These are phyloP conservation scores for Rhizopogon hawkerae DNA, from an alignment of 1,284 basidiomycete genomes.

Conservation along the genomic window DNA sequence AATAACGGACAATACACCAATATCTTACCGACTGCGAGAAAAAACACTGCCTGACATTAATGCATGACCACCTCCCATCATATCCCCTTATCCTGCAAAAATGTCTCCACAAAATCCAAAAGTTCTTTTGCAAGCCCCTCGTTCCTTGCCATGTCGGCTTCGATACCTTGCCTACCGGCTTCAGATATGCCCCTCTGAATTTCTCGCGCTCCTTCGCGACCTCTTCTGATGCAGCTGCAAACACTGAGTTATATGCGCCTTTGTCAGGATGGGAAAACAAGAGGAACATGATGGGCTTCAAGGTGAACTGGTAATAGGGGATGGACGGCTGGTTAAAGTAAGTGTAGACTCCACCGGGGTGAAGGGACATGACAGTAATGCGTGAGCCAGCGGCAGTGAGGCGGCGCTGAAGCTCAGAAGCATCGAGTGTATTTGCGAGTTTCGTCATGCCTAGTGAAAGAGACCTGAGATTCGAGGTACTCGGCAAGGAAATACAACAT, in stretches of 20 bases:
- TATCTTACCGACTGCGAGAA: too few species aligned
- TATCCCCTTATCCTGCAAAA: conserved; percentile 17
- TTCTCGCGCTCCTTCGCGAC: conserved; percentile 29
- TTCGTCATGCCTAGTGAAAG: conserved; percentile 30
- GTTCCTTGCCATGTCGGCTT: conserved; percentile 17
- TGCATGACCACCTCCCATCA: conserved; percentile 3
- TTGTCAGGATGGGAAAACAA: conserved; percentile 31
- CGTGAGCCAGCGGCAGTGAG: conserved; percentile 22
- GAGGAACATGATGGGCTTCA: conserved; percentile 22
- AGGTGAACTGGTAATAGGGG: conserved; percentile 18
- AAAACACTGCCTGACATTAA: too few species aligned
- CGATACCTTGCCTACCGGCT: conserved; percentile 29
- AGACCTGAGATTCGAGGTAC: neutral
- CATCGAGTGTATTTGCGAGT: conserved; percentile 32
- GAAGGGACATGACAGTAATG: conserved; percentile 27
- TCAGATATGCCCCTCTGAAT: conserved; percentile 40
- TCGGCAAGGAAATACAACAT: neutral
- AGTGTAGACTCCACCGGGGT: conserved; percentile 38
- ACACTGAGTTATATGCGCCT: conserved; percentile 35
- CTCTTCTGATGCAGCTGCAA: conserved; percentile 38
- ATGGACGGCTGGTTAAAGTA: conserved; percentile 20
- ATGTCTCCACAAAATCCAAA: conserved; percentile 35
- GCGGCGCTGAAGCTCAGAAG: conserved; percentile 31
- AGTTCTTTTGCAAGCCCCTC: conserved; percentile 35
- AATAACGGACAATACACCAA: too few species aligned